A percentile compares a stretch with the other conserved stretches of the same genome.
Conservation (phyloP, 2,329 filamentous ascomycete species). For the Hypoxylon sp. region DNA sequence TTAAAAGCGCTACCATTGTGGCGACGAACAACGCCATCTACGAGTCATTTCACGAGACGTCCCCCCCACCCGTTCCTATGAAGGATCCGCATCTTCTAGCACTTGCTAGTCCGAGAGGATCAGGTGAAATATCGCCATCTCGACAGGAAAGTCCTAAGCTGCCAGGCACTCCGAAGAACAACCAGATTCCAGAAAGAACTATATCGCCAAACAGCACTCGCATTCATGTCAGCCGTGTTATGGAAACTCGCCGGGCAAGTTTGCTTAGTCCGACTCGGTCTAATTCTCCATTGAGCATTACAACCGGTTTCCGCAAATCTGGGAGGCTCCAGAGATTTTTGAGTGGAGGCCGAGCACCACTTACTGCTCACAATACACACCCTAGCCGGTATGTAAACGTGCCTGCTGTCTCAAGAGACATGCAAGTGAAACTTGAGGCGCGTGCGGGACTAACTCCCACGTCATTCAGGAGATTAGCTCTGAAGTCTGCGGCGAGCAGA, state of each 20-base stretch:
- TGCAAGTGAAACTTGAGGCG: constrained; percentile 56
- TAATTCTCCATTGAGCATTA: constrained; percentile 55
- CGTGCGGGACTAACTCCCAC: constrained; percentile 55
- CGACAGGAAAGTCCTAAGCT: constrained; percentile 26
- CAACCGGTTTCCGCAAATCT: constrained; percentile 55
- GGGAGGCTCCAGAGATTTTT: constrained; percentile 60
- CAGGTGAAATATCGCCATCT: constrained; percentile 32
- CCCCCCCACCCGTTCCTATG: constrained; percentile 56
- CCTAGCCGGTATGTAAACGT: constrained; percentile 52
- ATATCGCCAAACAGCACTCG: constrained; percentile 45
- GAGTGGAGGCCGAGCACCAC: constrained; percentile 54
- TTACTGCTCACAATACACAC: constrained; percentile 55
- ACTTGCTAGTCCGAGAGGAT: constrained; percentile 19
- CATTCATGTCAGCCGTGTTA: constrained; percentile 33
- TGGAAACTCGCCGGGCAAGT: constrained; percentile 46
- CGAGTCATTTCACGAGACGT: constrained; percentile 40
- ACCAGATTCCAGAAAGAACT: constrained; percentile 32
- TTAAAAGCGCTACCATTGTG: background rate
- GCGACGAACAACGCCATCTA: constrained; percentile 14
- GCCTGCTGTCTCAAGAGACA: constrained; percentile 56
- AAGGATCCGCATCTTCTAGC: constrained; percentile 52
- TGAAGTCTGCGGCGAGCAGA: constrained; percentile 61
- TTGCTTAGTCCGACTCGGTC: constrained; percentile 53
- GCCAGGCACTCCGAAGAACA: constrained; percentile 3
- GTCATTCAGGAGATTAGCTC: constrained; percentile 56